These are phyloP conservation scores for Pleurotus giganteus DNA, from an alignment of 768 basidiomycete genomes.

Conservation along the genomic window DNA sequence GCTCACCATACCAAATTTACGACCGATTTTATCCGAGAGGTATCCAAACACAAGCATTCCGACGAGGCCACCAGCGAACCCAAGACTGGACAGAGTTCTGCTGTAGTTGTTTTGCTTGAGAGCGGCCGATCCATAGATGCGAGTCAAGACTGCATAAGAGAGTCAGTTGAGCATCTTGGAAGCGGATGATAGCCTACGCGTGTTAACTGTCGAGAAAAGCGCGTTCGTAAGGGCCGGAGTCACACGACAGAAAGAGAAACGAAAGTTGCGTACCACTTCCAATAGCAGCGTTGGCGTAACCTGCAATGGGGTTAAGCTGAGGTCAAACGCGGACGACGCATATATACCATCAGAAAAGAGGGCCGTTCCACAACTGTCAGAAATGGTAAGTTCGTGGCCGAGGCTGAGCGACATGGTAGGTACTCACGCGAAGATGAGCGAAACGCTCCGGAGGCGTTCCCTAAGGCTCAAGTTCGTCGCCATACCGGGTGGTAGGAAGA, in stretches of 20 bases:
- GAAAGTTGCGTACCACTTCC: slow-evolving; percentile 62
- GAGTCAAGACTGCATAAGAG: slow-evolving; percentile 53
- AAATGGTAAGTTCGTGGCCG: neutral
- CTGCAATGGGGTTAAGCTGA: slow-evolving; percentile 30
- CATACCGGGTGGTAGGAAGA: neutral
- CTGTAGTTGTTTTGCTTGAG: slow-evolving; percentile 57
- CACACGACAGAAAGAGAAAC: slow-evolving; percentile 5
- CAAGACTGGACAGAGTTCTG: slow-evolving; percentile 62
- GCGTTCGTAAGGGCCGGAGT: slow-evolving; percentile 4
- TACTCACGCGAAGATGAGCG: slow-evolving; percentile 82
- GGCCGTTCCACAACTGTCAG: slow-evolving; percentile 75
- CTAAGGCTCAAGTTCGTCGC: slow-evolving; percentile 2
- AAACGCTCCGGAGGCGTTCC: slow-evolving; percentile 51
- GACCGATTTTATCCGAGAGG: slow-evolving; percentile 82
- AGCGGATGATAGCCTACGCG: slow-evolving; percentile 39
- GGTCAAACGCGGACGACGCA: neutral
- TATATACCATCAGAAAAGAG: slow-evolving; percentile 78
- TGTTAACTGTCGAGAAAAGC: slow-evolving; percentile 52
- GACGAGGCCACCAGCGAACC: slow-evolving; percentile 84
- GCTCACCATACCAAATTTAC: slow-evolving; percentile 84
- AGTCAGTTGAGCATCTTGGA: neutral
- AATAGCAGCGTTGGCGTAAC: slow-evolving; percentile 81
- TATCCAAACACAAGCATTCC: slow-evolving; percentile 68
- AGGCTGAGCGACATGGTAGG: neutral
- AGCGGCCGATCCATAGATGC: slow-evolving; percentile 61